Conservation (phyloP, 768 basidiomycete species). For the Pluteus cervinus region DNA sequence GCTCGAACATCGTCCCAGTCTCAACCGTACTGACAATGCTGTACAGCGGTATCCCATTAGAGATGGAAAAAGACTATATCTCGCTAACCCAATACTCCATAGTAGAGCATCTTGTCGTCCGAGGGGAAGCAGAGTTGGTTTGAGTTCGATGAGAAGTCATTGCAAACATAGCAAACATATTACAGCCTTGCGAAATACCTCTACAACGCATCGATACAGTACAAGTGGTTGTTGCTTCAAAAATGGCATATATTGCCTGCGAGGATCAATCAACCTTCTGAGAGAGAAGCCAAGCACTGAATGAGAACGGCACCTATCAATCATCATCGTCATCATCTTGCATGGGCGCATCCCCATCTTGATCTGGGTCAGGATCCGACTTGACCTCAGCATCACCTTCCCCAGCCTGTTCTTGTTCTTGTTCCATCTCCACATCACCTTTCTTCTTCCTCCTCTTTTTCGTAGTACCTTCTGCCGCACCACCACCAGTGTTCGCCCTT, state of each 20-base stretch:
- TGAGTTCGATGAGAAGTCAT: constrained; percentile 23
- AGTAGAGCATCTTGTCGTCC: constrained; percentile 65
- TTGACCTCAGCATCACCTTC: constrained; percentile 19
- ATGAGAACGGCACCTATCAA: not conserved
- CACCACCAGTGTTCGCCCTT: constrained; percentile 31
- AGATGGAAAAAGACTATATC: constrained; percentile 78
- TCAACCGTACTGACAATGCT: not conserved
- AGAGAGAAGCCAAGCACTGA: too few relatives aligned
- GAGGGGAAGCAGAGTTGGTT: constrained; percentile 74
- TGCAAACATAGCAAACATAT: not conserved
- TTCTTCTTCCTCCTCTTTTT: constrained; percentile 50
- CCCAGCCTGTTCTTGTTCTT: constrained; percentile 26
- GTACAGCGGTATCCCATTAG: constrained; percentile 56
- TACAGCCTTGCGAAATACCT: too few relatives aligned
- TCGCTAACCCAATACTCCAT: constrained; percentile 72
- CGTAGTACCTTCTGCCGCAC: constrained; percentile 21
- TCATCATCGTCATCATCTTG: constrained; percentile 13
- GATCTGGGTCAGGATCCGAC: constrained; percentile 19
- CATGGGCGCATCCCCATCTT: constrained; percentile 22
- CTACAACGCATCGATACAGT: too few relatives aligned
- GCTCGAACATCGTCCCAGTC: constrained; percentile 8
- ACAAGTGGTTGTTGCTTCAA: constrained; percentile 2
- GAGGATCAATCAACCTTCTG: too few relatives aligned
- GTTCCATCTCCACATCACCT: constrained; percentile 27
- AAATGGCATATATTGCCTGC: not conserved